phyloP scores from a whole-genome alignment of 2,329 filamentous ascomycete genomes.

The Bipolaris oryzae region DNA sequence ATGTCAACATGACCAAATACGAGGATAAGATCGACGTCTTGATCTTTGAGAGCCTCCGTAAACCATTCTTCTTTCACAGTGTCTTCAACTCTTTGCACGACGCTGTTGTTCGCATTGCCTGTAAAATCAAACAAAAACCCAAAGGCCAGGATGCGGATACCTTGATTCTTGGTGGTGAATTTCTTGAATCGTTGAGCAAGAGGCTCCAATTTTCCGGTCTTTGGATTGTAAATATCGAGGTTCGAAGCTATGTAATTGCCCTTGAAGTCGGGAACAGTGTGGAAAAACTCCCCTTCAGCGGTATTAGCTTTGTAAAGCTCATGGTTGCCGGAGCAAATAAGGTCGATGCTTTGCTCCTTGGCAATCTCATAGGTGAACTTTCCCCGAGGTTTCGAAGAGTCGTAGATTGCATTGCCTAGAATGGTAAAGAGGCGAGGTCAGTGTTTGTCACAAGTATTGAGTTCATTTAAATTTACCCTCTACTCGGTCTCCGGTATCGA shows the following conservation, averaged over 20 bases:
- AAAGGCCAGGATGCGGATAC: constrained; percentile 82
- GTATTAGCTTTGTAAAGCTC: constrained; percentile 86
- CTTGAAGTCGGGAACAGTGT: constrained; percentile 82
- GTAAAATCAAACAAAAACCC: constrained; percentile 96
- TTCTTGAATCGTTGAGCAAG: constrained; percentile 84
- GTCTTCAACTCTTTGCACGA: constrained; percentile 79
- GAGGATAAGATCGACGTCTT: constrained; percentile 82
- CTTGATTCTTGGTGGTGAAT: constrained; percentile 89
- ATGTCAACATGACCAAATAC: constrained; percentile 86
- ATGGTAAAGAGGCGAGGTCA: constrained; percentile 2
- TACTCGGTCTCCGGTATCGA: constrained; percentile 88
- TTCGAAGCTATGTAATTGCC: constrained; percentile 88
- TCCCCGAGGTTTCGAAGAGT: constrained; percentile 85
- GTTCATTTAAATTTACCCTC: background rate
- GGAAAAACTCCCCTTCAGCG: constrained; percentile 76
- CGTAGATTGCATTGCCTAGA: constrained; percentile 94
- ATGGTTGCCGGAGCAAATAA: constrained; percentile 90
- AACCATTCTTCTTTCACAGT: constrained; percentile 89
- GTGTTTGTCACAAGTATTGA: background rate
- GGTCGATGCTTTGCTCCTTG: constrained; percentile 79
- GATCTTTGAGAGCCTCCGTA: constrained; percentile 77
- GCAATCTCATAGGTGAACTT: constrained; percentile 88
- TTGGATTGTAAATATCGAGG: constrained; percentile 80
- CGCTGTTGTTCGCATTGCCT: constrained; percentile 87
- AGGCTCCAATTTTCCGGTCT: constrained; percentile 72